Conservation (phyloP, 495 filamentous ascomycete species). For the Chlorociboria aeruginascens region DNA sequence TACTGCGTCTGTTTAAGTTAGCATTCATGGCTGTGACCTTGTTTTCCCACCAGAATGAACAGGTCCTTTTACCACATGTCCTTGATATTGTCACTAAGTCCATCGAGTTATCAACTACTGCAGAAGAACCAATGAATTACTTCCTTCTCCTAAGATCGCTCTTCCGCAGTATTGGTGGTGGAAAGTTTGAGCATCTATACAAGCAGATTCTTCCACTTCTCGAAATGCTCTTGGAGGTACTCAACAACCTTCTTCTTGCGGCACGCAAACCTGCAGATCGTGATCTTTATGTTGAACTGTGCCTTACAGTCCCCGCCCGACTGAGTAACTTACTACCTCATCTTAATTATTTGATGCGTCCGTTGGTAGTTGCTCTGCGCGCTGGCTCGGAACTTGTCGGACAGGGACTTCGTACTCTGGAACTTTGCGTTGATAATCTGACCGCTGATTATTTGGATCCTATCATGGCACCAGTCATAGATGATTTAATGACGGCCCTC, state of each 20-base stretch:
- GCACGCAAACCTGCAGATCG: slow-evolving; percentile 82
- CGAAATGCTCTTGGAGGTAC: slow-evolving; percentile 93
- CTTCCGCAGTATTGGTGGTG: slow-evolving; percentile 93
- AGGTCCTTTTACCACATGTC: slow-evolving; percentile 88
- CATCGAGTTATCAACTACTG: slow-evolving; percentile 87
- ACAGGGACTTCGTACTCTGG: slow-evolving; percentile 85
- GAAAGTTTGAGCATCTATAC: slow-evolving; percentile 93
- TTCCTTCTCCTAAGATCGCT: slow-evolving; percentile 86
- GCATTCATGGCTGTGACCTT: slow-evolving; percentile 99
- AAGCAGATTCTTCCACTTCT: slow-evolving; percentile 93
- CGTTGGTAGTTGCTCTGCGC: slow-evolving; percentile 84
- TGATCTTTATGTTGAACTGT: slow-evolving; percentile 94
- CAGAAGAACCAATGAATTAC: slow-evolving; percentile 97
- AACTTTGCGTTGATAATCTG: slow-evolving; percentile 95
- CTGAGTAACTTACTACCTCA: slow-evolving; percentile 96
- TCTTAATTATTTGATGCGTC: slow-evolving; percentile 92
- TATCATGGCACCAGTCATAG: slow-evolving; percentile 98
- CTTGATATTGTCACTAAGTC: slow-evolving; percentile 93
- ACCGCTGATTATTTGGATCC: slow-evolving; percentile 97
- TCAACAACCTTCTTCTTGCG: slow-evolving; percentile 84
- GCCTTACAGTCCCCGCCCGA: slow-evolving; percentile 87
- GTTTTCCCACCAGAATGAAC: slow-evolving; percentile 89
- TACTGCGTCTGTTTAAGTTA: slow-evolving; percentile 92
- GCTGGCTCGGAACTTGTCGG: slow-evolving; percentile 88
- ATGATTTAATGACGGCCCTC: slow-evolving; percentile 92